phyloP scores from a whole-genome alignment of 2,329 filamentous ascomycete genomes.

The Waltergamsia citrina region DNA sequence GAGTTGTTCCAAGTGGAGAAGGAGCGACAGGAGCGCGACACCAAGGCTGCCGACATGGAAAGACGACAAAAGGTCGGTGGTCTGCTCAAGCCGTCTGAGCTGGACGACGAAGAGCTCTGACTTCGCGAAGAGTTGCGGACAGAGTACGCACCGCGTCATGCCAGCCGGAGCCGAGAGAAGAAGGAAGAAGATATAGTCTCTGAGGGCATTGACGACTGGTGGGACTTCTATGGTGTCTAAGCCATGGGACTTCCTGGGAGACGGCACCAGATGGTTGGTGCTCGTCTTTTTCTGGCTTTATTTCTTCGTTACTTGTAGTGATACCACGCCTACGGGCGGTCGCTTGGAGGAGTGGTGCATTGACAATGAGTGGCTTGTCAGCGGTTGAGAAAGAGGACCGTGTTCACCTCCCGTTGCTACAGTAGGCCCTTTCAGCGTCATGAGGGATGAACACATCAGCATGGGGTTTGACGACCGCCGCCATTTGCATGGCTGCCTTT shows the following conservation, averaged over 20 bases:
- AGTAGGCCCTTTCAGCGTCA: no score
- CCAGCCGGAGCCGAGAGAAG: neutral
- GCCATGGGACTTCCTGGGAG: neutral
- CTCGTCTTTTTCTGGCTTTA: no score
- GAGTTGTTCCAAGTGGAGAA: constrained; percentile 92
- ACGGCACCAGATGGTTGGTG: neutral
- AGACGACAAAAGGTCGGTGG: constrained; percentile 92
- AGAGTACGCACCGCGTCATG: constrained; percentile 39
- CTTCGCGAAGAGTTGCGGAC: constrained; percentile 59
- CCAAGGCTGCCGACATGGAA: constrained; percentile 81
- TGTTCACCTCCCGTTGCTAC: no score
- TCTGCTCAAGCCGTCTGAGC: constrained; percentile 91
- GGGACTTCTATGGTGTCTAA: constrained; percentile 56
- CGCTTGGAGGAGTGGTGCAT: neutral
- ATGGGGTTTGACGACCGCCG: no score
- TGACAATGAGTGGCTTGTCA: no score
- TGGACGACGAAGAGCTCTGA: constrained; percentile 89
- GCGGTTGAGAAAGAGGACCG: no score
- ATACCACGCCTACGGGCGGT: neutral
- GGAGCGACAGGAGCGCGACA: constrained; percentile 80
- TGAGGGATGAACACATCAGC: no score
- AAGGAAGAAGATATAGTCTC: constrained; percentile 10
- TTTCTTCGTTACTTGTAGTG: neutral
- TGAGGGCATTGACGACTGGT: constrained; percentile 30
- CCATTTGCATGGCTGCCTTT: no score